These are phyloP conservation scores for Alternaria postmessia DNA, from an alignment of 2,329 filamentous ascomycete genomes.

Conservation along the genomic window DNA sequence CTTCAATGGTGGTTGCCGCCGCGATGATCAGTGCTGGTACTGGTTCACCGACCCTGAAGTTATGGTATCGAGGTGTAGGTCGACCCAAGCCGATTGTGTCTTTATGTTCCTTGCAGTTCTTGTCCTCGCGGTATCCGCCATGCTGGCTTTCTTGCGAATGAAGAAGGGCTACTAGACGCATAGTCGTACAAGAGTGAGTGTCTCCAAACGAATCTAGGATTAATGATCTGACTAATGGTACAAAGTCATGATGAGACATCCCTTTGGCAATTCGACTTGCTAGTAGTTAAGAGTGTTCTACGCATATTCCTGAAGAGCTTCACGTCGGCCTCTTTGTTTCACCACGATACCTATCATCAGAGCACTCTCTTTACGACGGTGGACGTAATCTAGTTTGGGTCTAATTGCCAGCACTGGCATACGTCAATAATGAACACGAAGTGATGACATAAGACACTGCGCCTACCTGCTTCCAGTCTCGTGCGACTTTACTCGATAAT, in stretches of 20 bases:
- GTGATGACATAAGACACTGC: not conserved
- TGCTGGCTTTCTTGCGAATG: constrained; percentile 19
- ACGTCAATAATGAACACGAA: not conserved
- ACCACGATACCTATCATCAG: not conserved
- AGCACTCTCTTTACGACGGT: not conserved
- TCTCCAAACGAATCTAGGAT: not conserved
- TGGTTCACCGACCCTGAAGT: not conserved
- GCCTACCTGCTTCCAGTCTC: not conserved
- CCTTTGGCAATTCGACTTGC: not conserved
- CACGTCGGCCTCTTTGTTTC: not conserved
- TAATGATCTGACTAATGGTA: not conserved
- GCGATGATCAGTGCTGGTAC: not conserved
- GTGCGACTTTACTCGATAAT: not conserved
- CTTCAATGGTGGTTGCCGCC: constrained; percentile 27
- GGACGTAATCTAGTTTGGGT: not conserved
- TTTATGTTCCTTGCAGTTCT: constrained; percentile 38
- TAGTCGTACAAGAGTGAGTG: not conserved
- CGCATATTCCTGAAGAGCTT: not conserved
- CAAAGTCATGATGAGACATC: not conserved
- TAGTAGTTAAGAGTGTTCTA: not conserved
- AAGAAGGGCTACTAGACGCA: constrained; percentile 19
- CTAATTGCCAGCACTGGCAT: not conserved
- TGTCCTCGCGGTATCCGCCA: constrained; percentile 20
- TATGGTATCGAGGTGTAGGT: constrained; percentile 23
- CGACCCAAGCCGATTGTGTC: constrained; percentile 32